Percentiles rank a stretch among this genome's conserved stretches.
These are phyloP conservation scores for Isoetes engelmannii DNA, from an alignment of 83 land plant genomes.

Conservation along the genomic window DNA sequence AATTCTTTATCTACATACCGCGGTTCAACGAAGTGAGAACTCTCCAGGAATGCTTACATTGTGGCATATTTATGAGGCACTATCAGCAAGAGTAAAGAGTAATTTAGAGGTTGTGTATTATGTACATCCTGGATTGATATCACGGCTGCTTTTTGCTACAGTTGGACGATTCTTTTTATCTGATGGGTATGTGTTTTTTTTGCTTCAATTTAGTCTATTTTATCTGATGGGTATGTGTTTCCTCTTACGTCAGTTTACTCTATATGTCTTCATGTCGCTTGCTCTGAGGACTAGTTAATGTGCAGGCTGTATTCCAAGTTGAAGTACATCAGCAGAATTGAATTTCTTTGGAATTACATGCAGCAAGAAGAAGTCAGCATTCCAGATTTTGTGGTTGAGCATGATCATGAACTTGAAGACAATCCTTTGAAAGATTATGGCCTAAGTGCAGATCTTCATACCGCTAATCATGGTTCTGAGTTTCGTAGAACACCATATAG, in stretches of 20 bases:
- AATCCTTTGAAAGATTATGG: not conserved
- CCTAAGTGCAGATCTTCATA: too few relatives aligned
- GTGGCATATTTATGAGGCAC: conserved; percentile 43
- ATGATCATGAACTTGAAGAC: conserved; percentile 3
- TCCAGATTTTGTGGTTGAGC: not conserved
- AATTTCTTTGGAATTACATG: conserved; percentile 5
- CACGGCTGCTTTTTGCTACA: conserved; percentile 64
- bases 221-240: conserved; percentile 37
- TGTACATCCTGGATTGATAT: conserved; percentile 59
- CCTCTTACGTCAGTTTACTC: not conserved
- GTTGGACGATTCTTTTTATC: conserved; percentile 53
- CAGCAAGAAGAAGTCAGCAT: not conserved
- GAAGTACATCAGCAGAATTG: conserved; percentile 3
- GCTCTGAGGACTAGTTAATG: not conserved
- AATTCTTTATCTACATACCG: conserved; percentile 51
- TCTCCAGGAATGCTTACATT: conserved; percentile 46
- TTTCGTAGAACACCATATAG: too few relatives aligned
- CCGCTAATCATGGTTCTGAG: too few relatives aligned
- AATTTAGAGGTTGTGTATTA: conserved; percentile 49
- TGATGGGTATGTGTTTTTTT: conserved; percentile 30
- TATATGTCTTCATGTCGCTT: not conserved
- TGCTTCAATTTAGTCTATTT: conserved; percentile 10
- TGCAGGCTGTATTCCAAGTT: conserved; percentile 1
- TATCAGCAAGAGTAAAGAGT: conserved; percentile 41
- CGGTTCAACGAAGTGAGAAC: conserved; percentile 47